Base-by-base conservation (phyloP, 2,329 filamentous ascomycete genomes). In the Ascochyta koolunga region DNA sequence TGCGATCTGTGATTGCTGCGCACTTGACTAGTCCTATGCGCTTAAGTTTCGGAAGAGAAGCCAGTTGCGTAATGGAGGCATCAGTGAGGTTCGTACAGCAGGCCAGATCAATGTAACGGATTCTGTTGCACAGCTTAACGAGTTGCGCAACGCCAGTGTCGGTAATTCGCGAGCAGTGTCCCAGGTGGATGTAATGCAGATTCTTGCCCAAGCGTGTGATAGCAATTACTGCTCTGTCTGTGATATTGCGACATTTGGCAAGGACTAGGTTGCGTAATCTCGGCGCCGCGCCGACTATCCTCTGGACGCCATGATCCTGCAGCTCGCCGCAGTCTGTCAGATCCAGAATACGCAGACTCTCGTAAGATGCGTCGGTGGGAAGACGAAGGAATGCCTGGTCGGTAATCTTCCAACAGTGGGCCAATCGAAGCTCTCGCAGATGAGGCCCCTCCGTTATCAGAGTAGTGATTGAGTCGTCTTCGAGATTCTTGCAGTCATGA, bases 61-160 rank as follows among this genome's bases (percentile, higher is more conserved):
- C 93, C 32, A 99, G 81, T 60, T 91, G 88, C 58, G 84, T 89
- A 15, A 99, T 89, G 19, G 93, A 97, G 10, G 83, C 82, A 66
- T 99, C 95, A 0, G 95, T 98, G 56, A 99, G 80, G 64, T 91
- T 88, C 13, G 84, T 85, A 76, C 95, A 99, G 78, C 95, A 98
- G n/a, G 95, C 95, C 37, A 99, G 80, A 71, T 99, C 95, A 60
- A 99, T 99, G 73, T 99, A 99, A 50, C 95, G 86, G 62, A 99
- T 98, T 21, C 95, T 86, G 68, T 93, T 98, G 80, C 95, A 99
- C 47, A 81, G 82, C 62, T 89, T 87, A 33, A 97, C 91, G 27
- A 99, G 82, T 50, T 87, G 87, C 65, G 90, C 89, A 16, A 99
- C 91, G 1, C 91, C 93, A 31, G 87, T 83, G 69, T 99, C 95